A percentile compares a stretch with the other conserved stretches of the same genome.
Evolutionary conservation across 148 eudicot species (phyloP).

Genomic region (Rhododendron griersonianum): DNA sequence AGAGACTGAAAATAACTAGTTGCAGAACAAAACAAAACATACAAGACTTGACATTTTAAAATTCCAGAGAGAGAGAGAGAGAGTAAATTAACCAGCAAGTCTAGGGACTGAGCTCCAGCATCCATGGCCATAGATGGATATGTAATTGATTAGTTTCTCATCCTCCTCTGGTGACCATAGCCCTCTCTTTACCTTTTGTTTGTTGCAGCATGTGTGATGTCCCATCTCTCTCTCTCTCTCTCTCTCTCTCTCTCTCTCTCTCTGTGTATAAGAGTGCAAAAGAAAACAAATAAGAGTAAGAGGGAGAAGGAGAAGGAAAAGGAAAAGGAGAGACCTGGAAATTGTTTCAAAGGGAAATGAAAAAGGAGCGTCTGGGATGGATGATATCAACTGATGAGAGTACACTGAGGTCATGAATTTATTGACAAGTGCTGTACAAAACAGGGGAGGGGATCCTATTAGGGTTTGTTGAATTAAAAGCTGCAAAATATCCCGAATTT

Average conservation of each 20-base stretch:
- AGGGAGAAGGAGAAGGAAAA: too few species aligned
- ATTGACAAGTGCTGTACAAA: conserved; percentile 17
- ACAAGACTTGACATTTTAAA: background rate
- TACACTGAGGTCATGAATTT: conserved; percentile 21
- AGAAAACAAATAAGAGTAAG: too few species aligned
- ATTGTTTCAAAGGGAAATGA: background rate
- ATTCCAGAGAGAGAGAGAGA: conserved; percentile 1
- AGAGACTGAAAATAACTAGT: background rate
- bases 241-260: background rate
- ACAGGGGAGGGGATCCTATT: conserved; percentile 8
- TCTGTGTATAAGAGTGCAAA: too few species aligned
- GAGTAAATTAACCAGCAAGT: conserved; percentile 48
- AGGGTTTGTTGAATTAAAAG: conserved; percentile 10
- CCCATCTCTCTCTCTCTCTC: conserved; percentile 45
- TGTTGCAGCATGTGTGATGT: conserved; percentile 85
- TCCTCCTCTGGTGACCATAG: conserved; percentile 95
- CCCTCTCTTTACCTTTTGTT: conserved; percentile 84
- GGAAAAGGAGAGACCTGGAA: too few species aligned
- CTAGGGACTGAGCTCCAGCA: conserved; percentile 90
- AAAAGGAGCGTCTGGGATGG: background rate
- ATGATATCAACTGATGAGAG: conserved; percentile 9
- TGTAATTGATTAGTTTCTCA: conserved; percentile 74
- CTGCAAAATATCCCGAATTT: background rate
- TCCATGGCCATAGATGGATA: conserved; percentile 69
- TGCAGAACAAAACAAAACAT: background rate